Evolutionary conservation across 345 rosid genomes (phyloP), one percentile per base, ranked within the genome.

Genomic region (Salix udensis): DNA sequence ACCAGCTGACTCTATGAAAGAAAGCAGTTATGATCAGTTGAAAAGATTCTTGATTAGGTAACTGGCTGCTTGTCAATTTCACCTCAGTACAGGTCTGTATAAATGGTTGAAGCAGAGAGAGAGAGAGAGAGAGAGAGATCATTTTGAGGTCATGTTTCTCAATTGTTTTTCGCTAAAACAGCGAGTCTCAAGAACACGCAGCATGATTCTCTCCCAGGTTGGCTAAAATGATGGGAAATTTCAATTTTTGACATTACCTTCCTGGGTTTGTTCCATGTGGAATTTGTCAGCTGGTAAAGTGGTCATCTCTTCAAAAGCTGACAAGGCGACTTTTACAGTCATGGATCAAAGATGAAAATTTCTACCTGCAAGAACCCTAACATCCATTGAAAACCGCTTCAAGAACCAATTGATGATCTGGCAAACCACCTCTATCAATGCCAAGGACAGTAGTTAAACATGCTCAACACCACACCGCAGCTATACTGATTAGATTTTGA

Each of bases 51-150:
- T 26, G 23, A 46, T 69, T 69, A 68, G 72, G 72, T 68, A n/a
- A 40, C 30, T n/a, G 72, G 37, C 58, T 39, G 72, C 55, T 42
- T 68, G 71, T 68, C 71, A 14, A 68, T 42, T 68, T 24, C 52
- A 11, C 71, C 24, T 39, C 23, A 48, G 21, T 13, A 68, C 26
- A 21, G 48, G 15, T 68, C 0, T 44, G 50, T 44, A 11, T 44
- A 40, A 11, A 40, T 40, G 44, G 44, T 10, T 40, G 14, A 40
- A 40, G 44, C 44, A 40, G 12, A 40, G 44, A 40, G 44, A 11
- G 44, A 2, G 44, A 40, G 44, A 9, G 11, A 39, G 10, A 9
- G 2, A 44, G 13, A 44, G 16, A 31, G 50, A 44, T 44, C 16
- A 13, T 44, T 44, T 44, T 13, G 3, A 44, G 44, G 44, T 40